A percentile compares a stretch with the other conserved stretches of the same genome.
Conservation (phyloP, 179 eudicot species). For the Amaranthus tricolor region DNA sequence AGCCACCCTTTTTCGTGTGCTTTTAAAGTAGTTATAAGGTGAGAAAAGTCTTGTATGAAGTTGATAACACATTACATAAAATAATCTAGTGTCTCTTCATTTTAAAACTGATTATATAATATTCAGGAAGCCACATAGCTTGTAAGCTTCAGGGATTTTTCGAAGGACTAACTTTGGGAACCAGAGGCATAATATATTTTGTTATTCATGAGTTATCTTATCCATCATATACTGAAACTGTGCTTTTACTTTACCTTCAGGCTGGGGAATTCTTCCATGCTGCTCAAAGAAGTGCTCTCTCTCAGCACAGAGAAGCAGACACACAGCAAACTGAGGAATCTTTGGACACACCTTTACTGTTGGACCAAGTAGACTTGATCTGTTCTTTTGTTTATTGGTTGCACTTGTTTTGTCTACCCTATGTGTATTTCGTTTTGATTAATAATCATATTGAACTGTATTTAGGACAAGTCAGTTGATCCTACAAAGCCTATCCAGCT, state of each 20-base stretch:
- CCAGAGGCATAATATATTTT: not conserved
- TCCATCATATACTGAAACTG: not conserved
- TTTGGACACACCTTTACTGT: conserved; percentile 70
- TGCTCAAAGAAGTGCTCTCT: conserved; percentile 63
- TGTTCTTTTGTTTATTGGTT: not conserved
- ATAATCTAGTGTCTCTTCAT: not conserved
- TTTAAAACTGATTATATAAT: not conserved
- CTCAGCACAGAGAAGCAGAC: conserved; percentile 59
- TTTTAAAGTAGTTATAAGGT: not conserved
- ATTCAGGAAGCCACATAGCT: not conserved
- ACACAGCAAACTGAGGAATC: conserved; percentile 49
- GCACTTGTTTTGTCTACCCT: not conserved
- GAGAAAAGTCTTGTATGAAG: not conserved
- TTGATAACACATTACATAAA: not conserved
- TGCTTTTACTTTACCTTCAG: conserved; percentile 28
- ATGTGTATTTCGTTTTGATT: conserved; percentile 1
- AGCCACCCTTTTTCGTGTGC: not conserved
- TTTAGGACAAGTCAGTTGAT: conserved; percentile 57
- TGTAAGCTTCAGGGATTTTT: not conserved
- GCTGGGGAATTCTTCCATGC: conserved; percentile 71
- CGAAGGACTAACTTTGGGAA: not conserved
- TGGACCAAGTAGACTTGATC: conserved; percentile 51
- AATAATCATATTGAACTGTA: conserved; percentile 14
- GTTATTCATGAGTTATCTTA: not conserved
- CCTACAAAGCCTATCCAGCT: conserved; percentile 66